phyloP scores from a whole-genome alignment of 306 rosid species.

The Vigna angularis region DNA sequence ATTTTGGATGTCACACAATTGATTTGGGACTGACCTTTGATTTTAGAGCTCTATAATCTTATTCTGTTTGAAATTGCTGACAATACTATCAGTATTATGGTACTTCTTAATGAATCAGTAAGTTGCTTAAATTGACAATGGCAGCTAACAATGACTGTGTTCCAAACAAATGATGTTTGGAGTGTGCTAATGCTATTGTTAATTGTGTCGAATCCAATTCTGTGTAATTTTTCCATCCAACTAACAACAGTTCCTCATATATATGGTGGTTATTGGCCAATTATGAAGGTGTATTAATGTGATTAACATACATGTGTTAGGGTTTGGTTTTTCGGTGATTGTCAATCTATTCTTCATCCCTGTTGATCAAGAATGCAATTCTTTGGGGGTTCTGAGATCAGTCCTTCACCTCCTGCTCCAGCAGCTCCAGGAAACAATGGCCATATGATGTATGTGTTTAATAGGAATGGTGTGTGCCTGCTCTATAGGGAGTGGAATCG shows the following conservation, averaged over 20 bases:
- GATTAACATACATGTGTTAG: constrained; percentile 28
- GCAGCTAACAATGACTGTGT: neutral
- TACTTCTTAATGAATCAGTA: constrained; percentile 3
- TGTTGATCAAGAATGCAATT: constrained; percentile 73
- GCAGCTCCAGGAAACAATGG: constrained; percentile 90
- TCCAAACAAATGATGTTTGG: neutral
- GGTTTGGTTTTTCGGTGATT: constrained; percentile 14
- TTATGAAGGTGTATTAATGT: constrained; percentile 21
- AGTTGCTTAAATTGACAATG: constrained; percentile 3
- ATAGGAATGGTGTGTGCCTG: constrained; percentile 89
- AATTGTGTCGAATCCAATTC: neutral
- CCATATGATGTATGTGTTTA: constrained; percentile 92
- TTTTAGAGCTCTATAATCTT: neutral
- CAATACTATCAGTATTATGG: neutral
- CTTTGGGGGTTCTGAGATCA: constrained; percentile 93
- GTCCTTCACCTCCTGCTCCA: constrained; percentile 91
- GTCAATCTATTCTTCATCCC: constrained; percentile 52
- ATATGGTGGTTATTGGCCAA: constrained; percentile 1
- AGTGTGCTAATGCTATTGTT: neutral
- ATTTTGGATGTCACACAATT: neutral
- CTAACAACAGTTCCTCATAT: neutral
- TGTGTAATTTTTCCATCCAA: neutral
- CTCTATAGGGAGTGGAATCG: constrained; percentile 97
- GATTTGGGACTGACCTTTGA: neutral
- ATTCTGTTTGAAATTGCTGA: neutral